Evolutionary conservation across 179 eudicot genomes (phyloP).

Genomic region (Amaranthus tricolor): DNA sequence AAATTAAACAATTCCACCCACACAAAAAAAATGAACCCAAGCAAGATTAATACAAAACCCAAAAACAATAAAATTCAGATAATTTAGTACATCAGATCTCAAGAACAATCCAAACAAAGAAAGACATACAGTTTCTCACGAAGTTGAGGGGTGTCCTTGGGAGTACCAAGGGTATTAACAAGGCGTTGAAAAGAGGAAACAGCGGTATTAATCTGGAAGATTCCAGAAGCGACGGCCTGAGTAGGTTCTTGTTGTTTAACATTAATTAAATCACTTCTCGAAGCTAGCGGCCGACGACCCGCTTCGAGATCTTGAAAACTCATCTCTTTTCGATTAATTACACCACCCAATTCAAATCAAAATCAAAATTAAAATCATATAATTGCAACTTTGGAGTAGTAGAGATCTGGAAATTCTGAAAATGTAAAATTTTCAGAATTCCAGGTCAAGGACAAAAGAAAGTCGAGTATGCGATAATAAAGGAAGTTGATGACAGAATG

Average conservation of each 20-base stretch:
- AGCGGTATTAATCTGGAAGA: slow-evolving; percentile 82
- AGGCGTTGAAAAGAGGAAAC: slow-evolving; percentile 79
- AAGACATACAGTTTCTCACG: slow-evolving; percentile 66
- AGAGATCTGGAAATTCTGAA: slow-evolving; percentile 18
- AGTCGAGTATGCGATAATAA: not conserved
- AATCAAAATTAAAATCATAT: not conserved
- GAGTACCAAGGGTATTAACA: slow-evolving; percentile 80
- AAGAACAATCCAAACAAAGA: not conserved
- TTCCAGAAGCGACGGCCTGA: slow-evolving; percentile 66
- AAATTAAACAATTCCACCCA: not conserved
- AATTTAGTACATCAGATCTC: not conserved
- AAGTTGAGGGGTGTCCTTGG: slow-evolving; percentile 74
- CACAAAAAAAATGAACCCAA: not conserved
- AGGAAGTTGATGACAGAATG: not conserved
- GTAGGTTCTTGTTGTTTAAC: slow-evolving; percentile 49
- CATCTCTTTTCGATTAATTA: slow-evolving; percentile 31
- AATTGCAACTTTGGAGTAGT: not conserved
- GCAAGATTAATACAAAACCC: not conserved
- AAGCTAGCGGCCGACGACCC: slow-evolving; percentile 31
- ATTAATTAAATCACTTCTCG: slow-evolving; percentile 35
- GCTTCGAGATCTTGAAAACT: slow-evolving; percentile 80
- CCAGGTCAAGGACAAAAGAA: not conserved
- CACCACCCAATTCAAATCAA: not conserved
- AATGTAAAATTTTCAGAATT: not conserved
- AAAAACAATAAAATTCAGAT: not conserved